Conservation (phyloP, 495 filamentous ascomycete genomes). For the Aspergillus nanangensis region DNA sequence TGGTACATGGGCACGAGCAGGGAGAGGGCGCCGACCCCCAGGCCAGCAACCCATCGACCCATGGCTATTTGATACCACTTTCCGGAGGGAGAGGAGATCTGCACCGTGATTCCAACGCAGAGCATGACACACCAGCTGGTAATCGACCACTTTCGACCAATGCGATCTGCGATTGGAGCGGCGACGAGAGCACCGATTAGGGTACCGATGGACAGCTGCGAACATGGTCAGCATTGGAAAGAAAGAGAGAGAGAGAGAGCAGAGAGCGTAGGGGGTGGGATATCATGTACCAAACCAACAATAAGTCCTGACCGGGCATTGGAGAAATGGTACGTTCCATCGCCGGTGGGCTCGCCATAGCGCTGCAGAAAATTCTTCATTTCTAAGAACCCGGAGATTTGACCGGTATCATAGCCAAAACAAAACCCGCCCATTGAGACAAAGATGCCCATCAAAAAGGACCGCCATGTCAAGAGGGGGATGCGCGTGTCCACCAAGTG, state of each 20-base stretch:
- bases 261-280: background rate
- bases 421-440: conserved; percentile 68
- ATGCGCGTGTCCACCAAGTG: conserved; percentile 25
- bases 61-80: conserved; percentile 51
- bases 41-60: conserved; percentile 54
- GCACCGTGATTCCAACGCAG: conserved; percentile 59
- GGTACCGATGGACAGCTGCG: conserved; percentile 58
- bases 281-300: conserved; percentile 37
- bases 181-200: conserved; percentile 60
- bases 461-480: conserved; percentile 39
- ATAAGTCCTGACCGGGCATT: conserved; percentile 51
- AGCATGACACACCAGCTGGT: conserved; percentile 52
- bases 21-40: conserved; percentile 64
- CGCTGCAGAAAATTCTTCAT: conserved; percentile 49
- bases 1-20: conserved; percentile 70
- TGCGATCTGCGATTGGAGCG: conserved; percentile 46
- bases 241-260: background rate
- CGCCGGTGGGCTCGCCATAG: conserved; percentile 29
- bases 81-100: conserved; percentile 49
- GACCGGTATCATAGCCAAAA: conserved; percentile 46
- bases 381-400: conserved; percentile 57
- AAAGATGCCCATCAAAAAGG: conserved; percentile 43
- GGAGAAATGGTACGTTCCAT: conserved; percentile 37
- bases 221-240: background rate
- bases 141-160: conserved; percentile 50